Conservation (phyloP, 371 early-diverging fungal genomes). For the Mucor mucedo region DNA sequence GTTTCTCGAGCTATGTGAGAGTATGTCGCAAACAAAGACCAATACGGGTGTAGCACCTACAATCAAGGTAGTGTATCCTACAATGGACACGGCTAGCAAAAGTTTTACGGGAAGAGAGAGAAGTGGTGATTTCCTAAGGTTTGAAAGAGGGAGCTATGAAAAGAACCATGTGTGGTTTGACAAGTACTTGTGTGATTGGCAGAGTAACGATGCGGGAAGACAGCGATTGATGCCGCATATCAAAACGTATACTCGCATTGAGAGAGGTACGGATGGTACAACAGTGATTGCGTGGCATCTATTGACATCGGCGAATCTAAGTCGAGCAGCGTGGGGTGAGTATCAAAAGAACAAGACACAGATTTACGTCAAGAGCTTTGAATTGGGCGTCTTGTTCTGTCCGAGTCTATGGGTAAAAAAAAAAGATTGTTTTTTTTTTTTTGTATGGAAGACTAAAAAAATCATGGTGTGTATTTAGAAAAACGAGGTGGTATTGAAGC, state of each 20-base stretch:
- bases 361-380: conserved; percentile 17
- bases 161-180: conserved; percentile 12
- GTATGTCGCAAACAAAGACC: conserved; percentile 8
- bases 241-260: conserved; percentile 11
- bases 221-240: conserved; percentile 13
- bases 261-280: neutral
- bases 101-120: conserved; percentile 9
- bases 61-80: conserved; percentile 7
- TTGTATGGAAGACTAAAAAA: neutral
- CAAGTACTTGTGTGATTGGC: conserved; percentile 11
- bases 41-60: neutral
- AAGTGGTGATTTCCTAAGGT: conserved; percentile 11
- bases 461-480: too few relatives aligned
- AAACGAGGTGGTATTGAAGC: neutral
- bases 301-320: conserved; percentile 8
- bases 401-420: conserved; percentile 8
- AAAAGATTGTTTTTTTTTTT: neutral
- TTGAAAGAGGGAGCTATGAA: conserved; percentile 10
- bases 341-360: conserved; percentile 13
- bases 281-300: conserved; percentile 9
- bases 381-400: conserved; percentile 12
- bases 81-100: conserved; percentile 1
- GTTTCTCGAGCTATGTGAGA: conserved; percentile 1
- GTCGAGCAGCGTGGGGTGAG: conserved; percentile 22
- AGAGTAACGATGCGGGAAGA: conserved; percentile 7